A percentile compares a stretch with the other conserved stretches of the same genome.
Evolutionary conservation across 768 basidiomycete species (phyloP).

Genomic region (Cubamyces lactineus): DNA sequence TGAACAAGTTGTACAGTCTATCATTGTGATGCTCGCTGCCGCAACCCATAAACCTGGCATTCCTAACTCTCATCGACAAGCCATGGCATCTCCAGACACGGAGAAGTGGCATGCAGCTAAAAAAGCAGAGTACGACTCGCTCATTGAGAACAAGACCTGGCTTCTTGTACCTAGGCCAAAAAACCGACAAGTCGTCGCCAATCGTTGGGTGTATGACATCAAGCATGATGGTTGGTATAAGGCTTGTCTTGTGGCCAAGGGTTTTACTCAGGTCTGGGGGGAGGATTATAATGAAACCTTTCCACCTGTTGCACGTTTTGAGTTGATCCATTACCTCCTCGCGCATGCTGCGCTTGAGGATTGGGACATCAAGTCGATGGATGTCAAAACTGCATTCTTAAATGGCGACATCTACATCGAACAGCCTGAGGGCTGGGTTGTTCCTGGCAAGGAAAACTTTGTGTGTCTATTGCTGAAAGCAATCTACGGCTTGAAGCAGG

Average conservation of each 20-base stretch:
- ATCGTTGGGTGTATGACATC: background rate
- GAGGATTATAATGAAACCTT: too few species aligned
- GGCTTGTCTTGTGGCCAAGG: too few species aligned
- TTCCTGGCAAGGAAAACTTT: constrained; percentile 22
- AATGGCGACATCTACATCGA: constrained; percentile 35
- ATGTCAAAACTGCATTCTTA: constrained; percentile 34
- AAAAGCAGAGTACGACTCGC: too few species aligned
- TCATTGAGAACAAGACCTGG: constrained; percentile 9
- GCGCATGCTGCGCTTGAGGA: constrained; percentile 30
- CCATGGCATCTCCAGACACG: constrained; percentile 1
- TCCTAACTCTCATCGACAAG: background rate
- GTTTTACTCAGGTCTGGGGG: too few species aligned
- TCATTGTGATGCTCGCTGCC: too few species aligned
- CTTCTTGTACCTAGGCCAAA: constrained; percentile 20
- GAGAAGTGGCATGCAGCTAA: constrained; percentile 1
- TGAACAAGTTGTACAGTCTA: too few species aligned
- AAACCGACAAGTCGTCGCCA: constrained; percentile 14
- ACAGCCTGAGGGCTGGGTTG: constrained; percentile 30
- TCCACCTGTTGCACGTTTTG: too few species aligned
- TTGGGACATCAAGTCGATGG: constrained; percentile 32
- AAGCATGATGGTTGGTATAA: too few species aligned
- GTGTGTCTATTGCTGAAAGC: constrained; percentile 33
- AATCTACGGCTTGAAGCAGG: constrained; percentile 37
- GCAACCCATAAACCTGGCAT: too few species aligned
- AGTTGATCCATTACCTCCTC: too few species aligned